Evolutionary conservation across 1,284 basidiomycete species (phyloP).

Genomic region (Austroboletus sp.): DNA sequence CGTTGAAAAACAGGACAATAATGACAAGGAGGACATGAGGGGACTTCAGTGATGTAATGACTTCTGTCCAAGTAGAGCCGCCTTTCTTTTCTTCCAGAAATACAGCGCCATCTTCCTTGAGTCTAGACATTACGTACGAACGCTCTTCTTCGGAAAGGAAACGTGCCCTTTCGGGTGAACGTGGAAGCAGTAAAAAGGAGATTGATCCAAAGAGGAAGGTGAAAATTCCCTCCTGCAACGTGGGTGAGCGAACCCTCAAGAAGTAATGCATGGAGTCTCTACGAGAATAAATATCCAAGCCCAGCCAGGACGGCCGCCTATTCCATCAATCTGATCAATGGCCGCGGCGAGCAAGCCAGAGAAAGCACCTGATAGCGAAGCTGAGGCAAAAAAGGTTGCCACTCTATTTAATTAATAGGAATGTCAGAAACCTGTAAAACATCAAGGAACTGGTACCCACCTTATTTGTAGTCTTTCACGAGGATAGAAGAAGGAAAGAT

Average conservation of each 20-base stretch:
- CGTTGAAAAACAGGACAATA: slow-evolving; percentile 25
- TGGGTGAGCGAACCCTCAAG: background rate
- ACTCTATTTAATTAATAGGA: slow-evolving; percentile 32
- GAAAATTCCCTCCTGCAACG: slow-evolving; percentile 44
- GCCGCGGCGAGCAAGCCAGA: slow-evolving; percentile 57
- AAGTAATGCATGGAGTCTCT: slow-evolving; percentile 2
- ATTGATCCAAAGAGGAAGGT: slow-evolving; percentile 43
- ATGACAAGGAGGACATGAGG: slow-evolving; percentile 31
- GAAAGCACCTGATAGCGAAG: slow-evolving; percentile 58
- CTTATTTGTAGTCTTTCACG: slow-evolving; percentile 51
- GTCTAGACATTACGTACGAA: slow-evolving; percentile 30
- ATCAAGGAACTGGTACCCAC: slow-evolving; percentile 25
- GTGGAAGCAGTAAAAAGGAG: slow-evolving; percentile 47
- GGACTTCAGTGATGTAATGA: slow-evolving; percentile 34
- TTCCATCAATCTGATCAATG: slow-evolving; percentile 49
- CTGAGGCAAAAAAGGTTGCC: slow-evolving; percentile 51
- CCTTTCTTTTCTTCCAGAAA: slow-evolving; percentile 32
- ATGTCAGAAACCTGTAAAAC: background rate
- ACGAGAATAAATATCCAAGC: slow-evolving; percentile 63
- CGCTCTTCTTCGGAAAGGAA: slow-evolving; percentile 41
- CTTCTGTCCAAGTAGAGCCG: slow-evolving; percentile 34
- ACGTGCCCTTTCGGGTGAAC: slow-evolving; percentile 38
- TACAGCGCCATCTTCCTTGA: slow-evolving; percentile 29
- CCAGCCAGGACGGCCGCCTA: slow-evolving; percentile 45
- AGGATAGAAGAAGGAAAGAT: slow-evolving; percentile 54